These are phyloP conservation scores for Beta lomatogona DNA, from an alignment of 179 eudicot genomes.

Conservation along the genomic window DNA sequence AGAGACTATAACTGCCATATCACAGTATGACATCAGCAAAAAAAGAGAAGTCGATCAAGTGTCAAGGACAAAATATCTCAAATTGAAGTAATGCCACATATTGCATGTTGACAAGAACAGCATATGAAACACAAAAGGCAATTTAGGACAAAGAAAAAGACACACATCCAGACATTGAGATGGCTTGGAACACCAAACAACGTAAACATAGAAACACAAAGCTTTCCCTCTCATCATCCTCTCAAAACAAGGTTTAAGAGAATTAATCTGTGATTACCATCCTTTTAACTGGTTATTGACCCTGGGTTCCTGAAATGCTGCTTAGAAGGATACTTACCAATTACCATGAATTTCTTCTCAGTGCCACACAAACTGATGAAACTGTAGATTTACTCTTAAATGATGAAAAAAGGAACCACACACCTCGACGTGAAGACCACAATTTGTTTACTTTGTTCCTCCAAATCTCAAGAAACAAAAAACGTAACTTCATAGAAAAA, in stretches of 20 bases:
- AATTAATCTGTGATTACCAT: not conserved
- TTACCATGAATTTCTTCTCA: not conserved
- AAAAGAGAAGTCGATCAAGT: not conserved
- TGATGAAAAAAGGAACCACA: not conserved
- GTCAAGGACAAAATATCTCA: not conserved
- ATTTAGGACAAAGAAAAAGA: not conserved
- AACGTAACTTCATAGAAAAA: not conserved
- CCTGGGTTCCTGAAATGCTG: not conserved
- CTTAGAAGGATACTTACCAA: not conserved
- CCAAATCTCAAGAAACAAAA: not conserved
- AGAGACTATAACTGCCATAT: constrained; percentile 72
- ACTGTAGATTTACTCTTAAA: not conserved
- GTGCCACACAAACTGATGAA: constrained; percentile 5
- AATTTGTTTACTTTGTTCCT: not conserved
- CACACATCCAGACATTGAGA: not conserved
- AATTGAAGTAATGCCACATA: not conserved
- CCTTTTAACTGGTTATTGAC: not conserved
- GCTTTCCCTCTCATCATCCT: not conserved
- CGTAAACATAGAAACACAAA: not conserved
- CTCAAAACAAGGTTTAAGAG: not conserved
- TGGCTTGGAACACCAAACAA: not conserved
- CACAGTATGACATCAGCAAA: constrained; percentile 18
- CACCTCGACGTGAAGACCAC: not conserved
- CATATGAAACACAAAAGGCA: constrained; percentile 3
- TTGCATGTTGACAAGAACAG: not conserved